These are phyloP conservation scores for Leucogyrophana mollusca DNA, from an alignment of 768 basidiomycete species.

Conservation along the genomic window DNA sequence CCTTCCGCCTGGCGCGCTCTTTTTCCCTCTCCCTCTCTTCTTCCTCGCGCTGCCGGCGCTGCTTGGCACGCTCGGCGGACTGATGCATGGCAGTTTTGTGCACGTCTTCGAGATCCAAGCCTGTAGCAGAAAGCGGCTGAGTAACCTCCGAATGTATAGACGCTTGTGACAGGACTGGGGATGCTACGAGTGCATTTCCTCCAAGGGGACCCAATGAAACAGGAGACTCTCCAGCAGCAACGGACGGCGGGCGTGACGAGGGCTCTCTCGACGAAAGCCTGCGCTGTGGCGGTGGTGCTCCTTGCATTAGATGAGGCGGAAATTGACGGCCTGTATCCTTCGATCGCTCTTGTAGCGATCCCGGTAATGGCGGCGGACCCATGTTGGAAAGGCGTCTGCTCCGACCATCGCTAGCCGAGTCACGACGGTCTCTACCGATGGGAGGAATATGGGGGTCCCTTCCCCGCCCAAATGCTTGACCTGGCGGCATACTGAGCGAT, in stretches of 20 bases:
- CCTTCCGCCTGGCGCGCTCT: slow-evolving; percentile 80
- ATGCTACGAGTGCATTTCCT: slow-evolving; percentile 26
- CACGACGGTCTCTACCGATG: slow-evolving; percentile 30
- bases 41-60: slow-evolving; percentile 80
- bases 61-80: slow-evolving; percentile 80
- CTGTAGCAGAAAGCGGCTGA: slow-evolving; percentile 20
- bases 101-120: slow-evolving; percentile 58
- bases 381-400: slow-evolving; percentile 43
- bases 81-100: slow-evolving; percentile 78
- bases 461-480: slow-evolving; percentile 12
- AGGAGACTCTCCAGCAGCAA: slow-evolving; percentile 22
- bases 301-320: slow-evolving; percentile 54
- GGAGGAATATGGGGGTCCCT: slow-evolving; percentile 16
- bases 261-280: slow-evolving; percentile 47
- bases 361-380: slow-evolving; percentile 52
- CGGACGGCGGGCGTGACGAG: slow-evolving; percentile 33
- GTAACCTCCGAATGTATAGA: slow-evolving; percentile 38
- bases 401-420: slow-evolving; percentile 21
- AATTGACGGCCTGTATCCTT: slow-evolving; percentile 49
- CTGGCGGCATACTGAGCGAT: slow-evolving; percentile 20
- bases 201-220: slow-evolving; percentile 16
- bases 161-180: slow-evolving; percentile 42
- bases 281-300: slow-evolving; percentile 28
- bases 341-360: slow-evolving; percentile 28
- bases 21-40: slow-evolving; percentile 76